phyloP scores from a whole-genome alignment of 1,139 yeast species.

The Yamadazyma buinensis region DNA sequence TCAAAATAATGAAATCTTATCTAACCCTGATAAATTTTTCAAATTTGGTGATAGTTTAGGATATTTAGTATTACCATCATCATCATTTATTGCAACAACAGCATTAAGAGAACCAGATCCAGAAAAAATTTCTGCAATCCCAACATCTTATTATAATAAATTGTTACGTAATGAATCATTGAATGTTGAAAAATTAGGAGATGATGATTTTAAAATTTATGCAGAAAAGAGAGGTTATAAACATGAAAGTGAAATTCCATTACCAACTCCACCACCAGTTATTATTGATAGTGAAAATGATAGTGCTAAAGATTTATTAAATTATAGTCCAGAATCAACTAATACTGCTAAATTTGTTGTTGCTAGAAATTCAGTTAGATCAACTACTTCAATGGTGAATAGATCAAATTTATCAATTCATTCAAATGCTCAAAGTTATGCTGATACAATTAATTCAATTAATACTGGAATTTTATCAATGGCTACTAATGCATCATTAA shows the following conservation, averaged over 20 bases:
- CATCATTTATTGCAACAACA: conserved; percentile 58
- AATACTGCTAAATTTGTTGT: conserved; percentile 16
- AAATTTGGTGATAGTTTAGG: conserved; percentile 42
- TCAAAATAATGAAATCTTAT: conserved; percentile 16
- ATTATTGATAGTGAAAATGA: neutral
- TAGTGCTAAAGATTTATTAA: no score
- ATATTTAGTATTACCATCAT: conserved; percentile 50
- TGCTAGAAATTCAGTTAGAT: conserved; percentile 2
- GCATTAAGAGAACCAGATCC: conserved; percentile 52
- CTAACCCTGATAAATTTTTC: conserved; percentile 20
- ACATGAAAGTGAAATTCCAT: conserved; percentile 20
- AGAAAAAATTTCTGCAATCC: conserved; percentile 59
- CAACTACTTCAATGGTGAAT: conserved; percentile 2
- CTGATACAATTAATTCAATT: conserved; percentile 31
- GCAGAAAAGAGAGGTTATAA: conserved; percentile 49
- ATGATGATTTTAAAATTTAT: conserved; percentile 42
- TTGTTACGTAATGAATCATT: conserved; percentile 42
- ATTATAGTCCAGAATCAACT: conserved; percentile 15
- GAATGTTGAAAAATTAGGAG: conserved; percentile 42
- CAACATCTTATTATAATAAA: conserved; percentile 60
- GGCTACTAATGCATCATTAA: conserved; percentile 67
- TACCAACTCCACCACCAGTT: conserved; percentile 6
- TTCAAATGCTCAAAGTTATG: conserved; percentile 20
- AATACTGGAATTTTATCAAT: conserved; percentile 46
- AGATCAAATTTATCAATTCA: conserved; percentile 32